Percentiles rank a stretch among this genome's conserved stretches.
phyloP scores from a whole-genome alignment of 305 asterid genomes.

The Fraxinus angustifolia region DNA sequence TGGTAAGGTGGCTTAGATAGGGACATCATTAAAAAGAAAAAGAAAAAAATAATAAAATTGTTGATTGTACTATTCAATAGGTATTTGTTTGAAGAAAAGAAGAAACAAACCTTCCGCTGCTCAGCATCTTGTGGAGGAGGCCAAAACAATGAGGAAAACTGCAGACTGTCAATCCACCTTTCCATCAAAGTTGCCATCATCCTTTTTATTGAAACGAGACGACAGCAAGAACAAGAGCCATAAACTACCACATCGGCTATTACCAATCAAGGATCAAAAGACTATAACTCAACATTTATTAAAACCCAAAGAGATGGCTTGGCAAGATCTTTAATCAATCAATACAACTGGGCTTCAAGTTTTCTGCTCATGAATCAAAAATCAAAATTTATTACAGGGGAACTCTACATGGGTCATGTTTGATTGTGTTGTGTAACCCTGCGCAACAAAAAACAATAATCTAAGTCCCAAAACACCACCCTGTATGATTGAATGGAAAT shows the following conservation, averaged over 20 bases:
- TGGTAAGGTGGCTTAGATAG: not conserved
- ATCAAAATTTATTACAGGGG: slow-evolving; percentile 25
- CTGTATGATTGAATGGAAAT: not conserved
- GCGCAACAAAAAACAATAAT: slow-evolving; percentile 25
- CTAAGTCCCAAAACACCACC: slow-evolving; percentile 23
- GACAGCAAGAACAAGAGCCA: slow-evolving; percentile 31
- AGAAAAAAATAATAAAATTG: not conserved
- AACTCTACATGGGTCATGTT: slow-evolving; percentile 13
- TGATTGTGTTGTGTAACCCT: slow-evolving; percentile 29
- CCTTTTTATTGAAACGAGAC: slow-evolving; percentile 39
- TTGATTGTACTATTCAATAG: not conserved
- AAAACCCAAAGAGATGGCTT: slow-evolving; percentile 27
- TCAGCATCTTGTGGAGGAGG: slow-evolving; percentile 79
- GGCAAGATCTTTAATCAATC: slow-evolving; percentile 27
- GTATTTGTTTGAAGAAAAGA: not conserved
- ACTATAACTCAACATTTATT: slow-evolving; percentile 47
- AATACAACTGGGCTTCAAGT: slow-evolving; percentile 34
- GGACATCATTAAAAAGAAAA: not conserved
- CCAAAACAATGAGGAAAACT: slow-evolving; percentile 91
- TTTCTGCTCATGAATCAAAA: slow-evolving; percentile 32
- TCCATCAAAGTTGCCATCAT: slow-evolving; percentile 65
- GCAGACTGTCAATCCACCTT: slow-evolving; percentile 88
- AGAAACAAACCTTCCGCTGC: slow-evolving; percentile 68
- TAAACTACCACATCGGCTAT: slow-evolving; percentile 21
- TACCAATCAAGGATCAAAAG: slow-evolving; percentile 33